A percentile compares a stretch with the other conserved stretches of the same genome.
phyloP scores from a whole-genome alignment of 331 rosid genomes.

The Pyracantha coccinea region DNA sequence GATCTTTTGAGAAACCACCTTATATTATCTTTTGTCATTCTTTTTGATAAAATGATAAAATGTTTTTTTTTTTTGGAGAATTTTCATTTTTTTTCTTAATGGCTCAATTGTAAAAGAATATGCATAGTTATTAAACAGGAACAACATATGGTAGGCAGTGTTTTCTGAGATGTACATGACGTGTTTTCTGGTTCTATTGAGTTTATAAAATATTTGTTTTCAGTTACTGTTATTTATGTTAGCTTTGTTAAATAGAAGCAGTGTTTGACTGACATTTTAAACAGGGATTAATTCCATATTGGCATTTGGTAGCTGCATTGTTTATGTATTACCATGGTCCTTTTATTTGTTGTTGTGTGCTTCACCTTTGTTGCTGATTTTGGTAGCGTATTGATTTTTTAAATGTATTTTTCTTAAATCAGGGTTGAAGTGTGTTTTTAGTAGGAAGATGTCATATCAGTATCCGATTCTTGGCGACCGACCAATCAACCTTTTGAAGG shows the following conservation, averaged over 20 bases:
- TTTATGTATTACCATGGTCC: neutral
- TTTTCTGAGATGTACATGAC: too few species aligned
- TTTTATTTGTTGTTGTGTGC: neutral
- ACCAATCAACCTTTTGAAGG: constrained; percentile 89
- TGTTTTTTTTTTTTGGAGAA: neutral
- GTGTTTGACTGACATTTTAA: neutral
- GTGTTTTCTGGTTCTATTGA: too few species aligned
- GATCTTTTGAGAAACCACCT: too few species aligned
- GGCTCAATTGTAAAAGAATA: too few species aligned
- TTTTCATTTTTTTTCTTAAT: neutral
- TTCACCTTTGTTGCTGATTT: neutral
- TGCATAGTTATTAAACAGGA: too few species aligned
- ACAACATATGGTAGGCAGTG: too few species aligned
- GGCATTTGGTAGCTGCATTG: neutral
- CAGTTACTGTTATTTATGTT: neutral
- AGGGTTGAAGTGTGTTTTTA: constrained; percentile 26
- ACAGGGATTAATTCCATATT: neutral
- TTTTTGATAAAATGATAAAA: neutral
- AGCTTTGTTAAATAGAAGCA: neutral
- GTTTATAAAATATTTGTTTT: too few species aligned
- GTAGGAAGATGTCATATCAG: constrained; percentile 55
- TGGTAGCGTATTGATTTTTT: neutral
- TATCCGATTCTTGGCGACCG: constrained; percentile 63
- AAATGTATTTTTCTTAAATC: neutral
- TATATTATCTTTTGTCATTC: neutral